Evolutionary conservation across 371 early-diverging fungal genomes (phyloP), one percentile per base, ranked within the genome.

Genomic region (Haplosporangium sp.): DNA sequence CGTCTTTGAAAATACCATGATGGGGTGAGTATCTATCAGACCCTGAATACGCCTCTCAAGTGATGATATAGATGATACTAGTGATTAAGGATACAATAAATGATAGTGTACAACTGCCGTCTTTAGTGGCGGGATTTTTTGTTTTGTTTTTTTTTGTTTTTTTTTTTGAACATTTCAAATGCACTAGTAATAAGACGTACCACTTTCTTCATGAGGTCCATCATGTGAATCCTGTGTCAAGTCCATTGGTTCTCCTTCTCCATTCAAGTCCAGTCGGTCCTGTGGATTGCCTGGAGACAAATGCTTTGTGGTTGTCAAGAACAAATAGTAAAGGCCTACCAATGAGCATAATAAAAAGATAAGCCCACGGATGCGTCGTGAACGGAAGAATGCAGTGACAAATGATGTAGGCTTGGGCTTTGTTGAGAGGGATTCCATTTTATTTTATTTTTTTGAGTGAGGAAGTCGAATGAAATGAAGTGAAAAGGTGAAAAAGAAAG

Each of bases 1-100:
- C 7, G 81, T 52, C 61, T 81, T 81, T 60, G 81, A 81, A 34
- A 81, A 81, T 38, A 81, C 75, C 81, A 81, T 81, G 65, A 81
- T 42, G 5, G 44, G 63, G 47, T 81, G 60, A 35, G 15, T 62
- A 44, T 81, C 75, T 38, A 81, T 81, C 55, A 81, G 19, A 15
- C 48, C 42, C 19, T 71, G 81, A 53, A 81, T 67, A 42, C 75
- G 66, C 37, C 52, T 65, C 58, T 77, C 77, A 2, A 77, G 65
- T 2, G 39, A 38, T 2, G 59, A 63, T 3, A 63, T 48, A 0
- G 70, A 58, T 3, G 69, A n/a, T 7, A 15, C 69, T 69, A 60
- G 15, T n/a, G 17, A n/a, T 52, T 7, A 7, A 10, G 5, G 8
- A 55, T 27, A 27, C 6, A 27, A 27, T 20, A 34, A 20, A 6